Conservation (phyloP, 78 protist species). For the Mantamonas sphyraenae region DNA sequence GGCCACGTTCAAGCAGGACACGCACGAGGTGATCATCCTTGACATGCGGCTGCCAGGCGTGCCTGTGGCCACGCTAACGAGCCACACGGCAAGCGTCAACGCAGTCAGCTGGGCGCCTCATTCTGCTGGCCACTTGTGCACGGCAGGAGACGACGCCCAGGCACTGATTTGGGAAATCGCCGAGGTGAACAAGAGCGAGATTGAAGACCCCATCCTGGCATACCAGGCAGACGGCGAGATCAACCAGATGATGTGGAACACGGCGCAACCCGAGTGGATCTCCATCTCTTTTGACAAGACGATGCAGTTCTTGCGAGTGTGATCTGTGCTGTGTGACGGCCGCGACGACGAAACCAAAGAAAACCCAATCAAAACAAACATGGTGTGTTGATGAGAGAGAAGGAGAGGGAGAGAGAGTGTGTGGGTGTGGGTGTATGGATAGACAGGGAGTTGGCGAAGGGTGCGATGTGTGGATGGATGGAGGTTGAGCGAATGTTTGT, state of each 20-base stretch:
- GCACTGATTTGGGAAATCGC: slow-evolving; percentile 97
- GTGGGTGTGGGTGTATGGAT: too few relatives aligned
- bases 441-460: too few relatives aligned
- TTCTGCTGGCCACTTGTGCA: slow-evolving; percentile 83
- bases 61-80: slow-evolving; percentile 74
- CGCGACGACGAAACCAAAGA: too few relatives aligned
- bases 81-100: slow-evolving; percentile 73
- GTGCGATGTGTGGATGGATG: too few relatives aligned
- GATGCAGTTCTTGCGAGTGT: slow-evolving; percentile 51
- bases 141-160: slow-evolving; percentile 84
- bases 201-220: slow-evolving; percentile 65
- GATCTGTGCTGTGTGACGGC: too few relatives aligned
- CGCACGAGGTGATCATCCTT: slow-evolving; percentile 38
- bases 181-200: neutral
- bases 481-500: too few relatives aligned
- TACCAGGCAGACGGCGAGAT: slow-evolving; percentile 64
- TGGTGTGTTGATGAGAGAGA: too few relatives aligned
- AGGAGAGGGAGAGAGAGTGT: too few relatives aligned
- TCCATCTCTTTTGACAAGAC: slow-evolving; percentile 51
- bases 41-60: slow-evolving; percentile 83
- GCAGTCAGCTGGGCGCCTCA: slow-evolving; percentile 95
- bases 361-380: too few relatives aligned
- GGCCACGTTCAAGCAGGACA: slow-evolving; percentile 63
- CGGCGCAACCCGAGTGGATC: slow-evolving; percentile 85
- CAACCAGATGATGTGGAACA: slow-evolving; percentile 82